phyloP scores from a whole-genome alignment of 108 stramenopile genomes.

The Cylindrotheca fusiformis region DNA sequence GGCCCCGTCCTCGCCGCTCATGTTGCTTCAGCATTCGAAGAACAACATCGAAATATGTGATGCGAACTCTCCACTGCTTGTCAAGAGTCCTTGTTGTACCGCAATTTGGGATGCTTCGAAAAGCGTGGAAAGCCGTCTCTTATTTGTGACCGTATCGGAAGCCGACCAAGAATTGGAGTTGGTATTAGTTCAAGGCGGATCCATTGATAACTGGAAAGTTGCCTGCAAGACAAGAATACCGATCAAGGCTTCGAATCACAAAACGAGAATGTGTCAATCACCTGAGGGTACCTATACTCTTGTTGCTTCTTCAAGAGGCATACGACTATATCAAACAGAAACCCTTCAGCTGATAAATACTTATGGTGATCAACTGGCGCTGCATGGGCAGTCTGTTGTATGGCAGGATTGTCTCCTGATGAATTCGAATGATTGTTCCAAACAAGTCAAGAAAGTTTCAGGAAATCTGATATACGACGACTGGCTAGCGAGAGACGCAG shows the following conservation, averaged over 20 bases:
- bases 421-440: constrained; percentile 9
- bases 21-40: constrained; percentile 35
- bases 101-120: constrained; percentile 36
- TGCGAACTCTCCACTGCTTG: constrained; percentile 36
- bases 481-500: constrained; percentile 10
- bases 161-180: constrained; percentile 24
- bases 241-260: constrained; percentile 10
- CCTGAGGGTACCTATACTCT: constrained; percentile 34
- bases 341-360: constrained; percentile 36
- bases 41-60: constrained; percentile 41
- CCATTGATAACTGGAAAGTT: constrained; percentile 40
- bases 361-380: constrained; percentile 55
- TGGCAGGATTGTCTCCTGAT: constrained; percentile 49
- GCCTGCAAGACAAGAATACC: constrained; percentile 39
- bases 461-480: constrained; percentile 17
- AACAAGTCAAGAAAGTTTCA: neutral
- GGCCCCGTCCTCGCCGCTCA: constrained; percentile 18
- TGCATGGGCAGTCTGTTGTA: constrained; percentile 50
- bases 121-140: constrained; percentile 19
- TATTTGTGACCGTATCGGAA: constrained; percentile 28
- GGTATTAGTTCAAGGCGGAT: constrained; percentile 27
- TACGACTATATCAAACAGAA: constrained; percentile 47
- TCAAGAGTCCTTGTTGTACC: constrained; percentile 29
- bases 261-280: constrained; percentile 32
- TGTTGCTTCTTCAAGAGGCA: constrained; percentile 36